These are phyloP conservation scores for Trichosporon faecale DNA, from an alignment of 1,284 basidiomycete species.

Conservation along the genomic window DNA sequence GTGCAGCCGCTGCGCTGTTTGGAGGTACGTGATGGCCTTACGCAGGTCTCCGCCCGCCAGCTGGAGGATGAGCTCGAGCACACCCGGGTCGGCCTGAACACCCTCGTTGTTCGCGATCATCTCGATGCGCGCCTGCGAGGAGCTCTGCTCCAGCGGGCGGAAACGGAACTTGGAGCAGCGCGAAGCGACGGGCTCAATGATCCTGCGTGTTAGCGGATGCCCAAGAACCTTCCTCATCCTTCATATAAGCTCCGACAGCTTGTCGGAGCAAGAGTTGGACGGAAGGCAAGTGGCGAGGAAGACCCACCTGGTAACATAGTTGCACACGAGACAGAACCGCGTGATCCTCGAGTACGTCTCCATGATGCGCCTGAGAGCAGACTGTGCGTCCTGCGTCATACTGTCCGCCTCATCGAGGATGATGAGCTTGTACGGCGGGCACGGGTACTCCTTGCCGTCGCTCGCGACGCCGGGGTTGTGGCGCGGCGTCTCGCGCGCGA, in stretches of 20 bases:
- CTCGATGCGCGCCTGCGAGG: conserved; percentile 71
- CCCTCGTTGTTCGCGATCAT: conserved; percentile 68
- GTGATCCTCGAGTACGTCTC: conserved; percentile 96
- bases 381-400: conserved; percentile 99
- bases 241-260: no score
- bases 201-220: conserved; percentile 58
- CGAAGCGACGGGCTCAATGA: conserved; percentile 98
- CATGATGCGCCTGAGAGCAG: conserved; percentile 94
- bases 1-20: conserved; percentile 85
- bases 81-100: conserved; percentile 55
- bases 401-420: conserved; percentile 99
- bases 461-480: conserved; percentile 65
- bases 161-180: conserved; percentile 99
- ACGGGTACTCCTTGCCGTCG: conserved; percentile 83
- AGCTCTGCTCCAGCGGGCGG: conserved; percentile 77
- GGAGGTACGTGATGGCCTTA: conserved; percentile 96
- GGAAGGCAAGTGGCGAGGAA: neutral
- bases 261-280: no score
- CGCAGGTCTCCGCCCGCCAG: conserved; percentile 87
- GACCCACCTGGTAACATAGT: conserved; percentile 91
- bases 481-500: conserved; percentile 89
- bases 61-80: conserved; percentile 50
- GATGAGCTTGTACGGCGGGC: conserved; percentile 98
- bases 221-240: no score
- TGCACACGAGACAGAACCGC: conserved; percentile 97